Base-by-base conservation (phyloP, 1,284 basidiomycete species). In the Leccinum fallax region DNA sequence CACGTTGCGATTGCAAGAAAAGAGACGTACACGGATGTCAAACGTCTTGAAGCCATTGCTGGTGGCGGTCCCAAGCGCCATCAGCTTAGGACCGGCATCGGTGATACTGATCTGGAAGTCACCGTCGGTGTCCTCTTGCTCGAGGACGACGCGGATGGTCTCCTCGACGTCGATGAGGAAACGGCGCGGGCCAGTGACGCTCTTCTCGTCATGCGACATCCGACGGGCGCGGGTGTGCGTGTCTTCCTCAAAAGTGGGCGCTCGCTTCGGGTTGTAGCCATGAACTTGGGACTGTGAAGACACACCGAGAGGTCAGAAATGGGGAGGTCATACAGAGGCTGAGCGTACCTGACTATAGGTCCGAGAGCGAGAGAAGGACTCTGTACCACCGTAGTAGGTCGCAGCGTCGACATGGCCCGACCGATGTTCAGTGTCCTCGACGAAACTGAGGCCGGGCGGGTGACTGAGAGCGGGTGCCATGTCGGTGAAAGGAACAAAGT, bases 121-220 rank as follows among this genome's bases (percentile, higher is more conserved):
- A 54, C 92, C 92, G 68, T 99, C 95, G 5, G 97, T 98, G 76
- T 99, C 97, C 74, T 99, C 97, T 75, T 99, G 97, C 76, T 97
- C 95, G 36, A 99, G 88, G 6, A 99, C 89, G 63, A 98, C 88
- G 53, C 95, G 89, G 76, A 99, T 95, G 34, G 97, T 99, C 78
- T 98, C 95, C 72, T 99, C 97, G n/a, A 99, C 97, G 71, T 98
- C 97, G 64, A 99, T 95, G 43, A 98, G 85, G 80, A 98, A 99
- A 34, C 94, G 89, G 52, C 95, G 83, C 19, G 90, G 89, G 0
- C 80, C 84, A 2, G 86, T 82, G n/a, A 85, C 82, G 63, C 83
- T 83, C 76, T 91, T 90, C 77, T 92, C 90, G 71, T 92, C 93
- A 71, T 95, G 94, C 16, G 93, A 95, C 79, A 96, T 83, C 55